Evolutionary conservation across 768 basidiomycete species (phyloP), one percentile per base, ranked within the genome.

Genomic region (Pholiota microspora): DNA sequence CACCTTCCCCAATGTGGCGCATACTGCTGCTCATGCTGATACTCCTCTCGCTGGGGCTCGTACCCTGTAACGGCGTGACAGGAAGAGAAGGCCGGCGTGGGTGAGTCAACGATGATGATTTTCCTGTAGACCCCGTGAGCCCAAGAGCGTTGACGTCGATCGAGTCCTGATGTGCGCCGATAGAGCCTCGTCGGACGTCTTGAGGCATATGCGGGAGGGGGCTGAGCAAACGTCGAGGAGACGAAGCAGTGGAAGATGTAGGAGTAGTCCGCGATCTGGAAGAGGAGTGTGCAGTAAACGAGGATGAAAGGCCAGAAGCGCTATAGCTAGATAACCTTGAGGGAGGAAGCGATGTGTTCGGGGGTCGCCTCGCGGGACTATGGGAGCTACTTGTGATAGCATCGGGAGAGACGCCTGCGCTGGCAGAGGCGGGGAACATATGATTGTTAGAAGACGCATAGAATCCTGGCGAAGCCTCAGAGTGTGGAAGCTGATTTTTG

Each of bases 1-100:
- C 87, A 24, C 89, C 88, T 62, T 91, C 90, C 3, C 89, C 89
- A 9, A 86, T 81, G 61, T 89, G 84, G 1, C 81, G 73, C 28
- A 82, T 69, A 55, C 80, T 66, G 36, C 61, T 63, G n/a, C 13
- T 36, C 7, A 36, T 7, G n/a, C 35, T 69, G 55, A 80, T 66
- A 32, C 61, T 63, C 50, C 67, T 67, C 49, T 77, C 73, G 57
- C 73, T 74, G 10, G 73, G 72, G 58, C 74, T 77, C 5, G 69
- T 57, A 47, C 71, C 75, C 27, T 77, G 69, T 12, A 65, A 51
- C 28, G 67, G 65, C 8, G 65, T 45, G 4, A 59, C 54, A 13
- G 62, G 53, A 2, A 64, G 24, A 10, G 62, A 63, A 38, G 54
- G 54, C 25, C 63, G 62, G 12, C 59, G 54, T 31, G 7, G 29